A percentile compares a stretch with the other conserved stretches of the same genome.
Conservation (phyloP, 306 rosid species). For the Trifolium subterraneum region DNA sequence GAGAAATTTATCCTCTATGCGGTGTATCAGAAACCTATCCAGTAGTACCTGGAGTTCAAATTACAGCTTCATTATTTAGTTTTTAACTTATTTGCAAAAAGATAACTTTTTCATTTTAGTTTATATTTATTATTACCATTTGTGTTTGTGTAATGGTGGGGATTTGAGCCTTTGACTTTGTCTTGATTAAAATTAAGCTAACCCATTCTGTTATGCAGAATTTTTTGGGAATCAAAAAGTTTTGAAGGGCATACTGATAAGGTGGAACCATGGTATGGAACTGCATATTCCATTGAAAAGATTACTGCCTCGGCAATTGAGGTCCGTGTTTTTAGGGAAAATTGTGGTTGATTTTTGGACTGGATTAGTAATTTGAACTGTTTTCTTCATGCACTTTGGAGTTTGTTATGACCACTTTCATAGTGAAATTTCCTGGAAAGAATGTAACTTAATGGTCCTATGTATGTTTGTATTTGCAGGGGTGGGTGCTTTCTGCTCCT, state of each 20-base stretch:
- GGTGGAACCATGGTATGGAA: conserved; percentile 97
- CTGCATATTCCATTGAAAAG: conserved; percentile 75
- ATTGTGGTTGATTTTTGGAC: conserved; percentile 34
- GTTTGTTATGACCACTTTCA: conserved; percentile 27
- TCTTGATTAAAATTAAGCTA: conserved; percentile 33
- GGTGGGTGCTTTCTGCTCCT: conserved; percentile 78
- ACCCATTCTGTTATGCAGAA: conserved; percentile 56
- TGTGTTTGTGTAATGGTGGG: conserved; percentile 21
- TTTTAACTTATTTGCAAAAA: not conserved
- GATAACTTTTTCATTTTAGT: not conserved
- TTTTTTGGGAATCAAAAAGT: conserved; percentile 86
- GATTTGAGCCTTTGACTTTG: conserved; percentile 19
- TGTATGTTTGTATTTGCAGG: conserved; percentile 57
- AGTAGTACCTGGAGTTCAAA: conserved; percentile 32
- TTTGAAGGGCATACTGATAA: conserved; percentile 76
- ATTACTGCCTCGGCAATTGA: conserved; percentile 59
- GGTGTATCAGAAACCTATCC: conserved; percentile 16
- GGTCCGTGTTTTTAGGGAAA: conserved; percentile 58
- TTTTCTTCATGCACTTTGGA: conserved; percentile 33
- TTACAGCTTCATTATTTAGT: conserved; percentile 26
- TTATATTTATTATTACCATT: conserved; percentile 15
- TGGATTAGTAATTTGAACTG: conserved; percentile 18
- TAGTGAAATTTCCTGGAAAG: conserved; percentile 26
- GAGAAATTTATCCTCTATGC: conserved; percentile 25
- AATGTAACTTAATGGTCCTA: conserved; percentile 36